phyloP scores from a whole-genome alignment of 2,329 filamentous ascomycete genomes.

The Penicillium sp. region DNA sequence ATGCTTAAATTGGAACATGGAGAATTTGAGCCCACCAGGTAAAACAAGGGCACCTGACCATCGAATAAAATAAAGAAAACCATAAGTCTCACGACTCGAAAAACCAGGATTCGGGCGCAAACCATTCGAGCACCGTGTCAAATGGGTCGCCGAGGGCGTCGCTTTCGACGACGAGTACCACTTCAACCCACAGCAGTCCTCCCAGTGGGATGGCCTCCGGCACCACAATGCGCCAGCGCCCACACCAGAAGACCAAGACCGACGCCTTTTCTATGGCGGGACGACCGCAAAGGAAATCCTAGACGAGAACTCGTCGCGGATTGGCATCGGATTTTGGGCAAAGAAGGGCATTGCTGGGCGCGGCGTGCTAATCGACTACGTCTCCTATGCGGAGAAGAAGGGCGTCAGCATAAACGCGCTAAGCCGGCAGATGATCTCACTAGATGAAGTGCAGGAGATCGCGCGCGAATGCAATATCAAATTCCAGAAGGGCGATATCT shows the following conservation, averaged over 20 bases:
- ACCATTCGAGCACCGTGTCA: conserved; percentile 55
- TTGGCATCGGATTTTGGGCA: conserved; percentile 42
- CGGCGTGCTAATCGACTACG: conserved; percentile 44
- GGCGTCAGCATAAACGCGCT: conserved; percentile 36
- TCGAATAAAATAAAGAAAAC: too few relatives aligned
- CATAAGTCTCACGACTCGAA: background rate
- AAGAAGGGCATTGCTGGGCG: conserved; percentile 42
- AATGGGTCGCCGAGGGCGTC: conserved; percentile 45
- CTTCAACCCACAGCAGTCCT: conserved; percentile 55
- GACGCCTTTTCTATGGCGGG: conserved; percentile 40
- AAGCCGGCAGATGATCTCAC: conserved; percentile 33
- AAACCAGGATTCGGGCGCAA: conserved; percentile 54
- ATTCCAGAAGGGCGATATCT: conserved; percentile 40
- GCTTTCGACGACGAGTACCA: conserved; percentile 53
- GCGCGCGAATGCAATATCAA: conserved; percentile 37
- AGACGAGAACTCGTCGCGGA: conserved; percentile 33
- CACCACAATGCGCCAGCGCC: conserved; percentile 51
- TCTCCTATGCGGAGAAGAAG: conserved; percentile 36
- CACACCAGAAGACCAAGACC: conserved; percentile 29
- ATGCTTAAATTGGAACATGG: conserved; percentile 58
- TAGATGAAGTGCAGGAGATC: conserved; percentile 39
- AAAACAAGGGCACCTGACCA: background rate
- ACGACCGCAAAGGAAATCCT: conserved; percentile 39
- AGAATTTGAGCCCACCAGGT: conserved; percentile 53
- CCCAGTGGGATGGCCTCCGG: conserved; percentile 56